Conservation (phyloP, 495 filamentous ascomycete genomes). For the Penicillium flavigenum region DNA sequence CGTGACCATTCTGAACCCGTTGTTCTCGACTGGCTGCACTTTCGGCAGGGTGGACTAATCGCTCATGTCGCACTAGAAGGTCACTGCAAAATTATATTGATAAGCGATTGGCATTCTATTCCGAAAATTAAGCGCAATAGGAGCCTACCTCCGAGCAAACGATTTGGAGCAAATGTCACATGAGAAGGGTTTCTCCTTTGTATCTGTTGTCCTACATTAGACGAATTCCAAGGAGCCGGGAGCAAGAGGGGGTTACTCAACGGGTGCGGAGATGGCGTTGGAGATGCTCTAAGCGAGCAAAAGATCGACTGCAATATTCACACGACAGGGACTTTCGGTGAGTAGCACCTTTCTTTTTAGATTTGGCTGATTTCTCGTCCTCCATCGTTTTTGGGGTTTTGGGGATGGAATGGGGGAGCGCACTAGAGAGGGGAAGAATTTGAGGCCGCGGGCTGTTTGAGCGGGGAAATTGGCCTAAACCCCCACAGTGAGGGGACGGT, state of each 20-base stretch:
- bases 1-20: constrained; percentile 32
- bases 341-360: constrained; percentile 45
- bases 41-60: constrained; percentile 69
- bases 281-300: constrained; percentile 53
- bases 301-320: constrained; percentile 51
- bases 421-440: constrained; percentile 33
- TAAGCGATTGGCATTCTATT: constrained; percentile 28
- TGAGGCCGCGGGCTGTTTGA: constrained; percentile 24
- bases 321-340: constrained; percentile 51
- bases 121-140: constrained; percentile 3
- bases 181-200: constrained; percentile 55
- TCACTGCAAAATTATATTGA: constrained; percentile 47
- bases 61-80: constrained; percentile 70
- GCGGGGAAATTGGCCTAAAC: constrained; percentile 40
- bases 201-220: constrained; percentile 44
- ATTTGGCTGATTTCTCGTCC: constrained; percentile 44
- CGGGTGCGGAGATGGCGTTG: constrained; percentile 57
- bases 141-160: constrained; percentile 49
- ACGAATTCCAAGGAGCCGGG: constrained; percentile 13
- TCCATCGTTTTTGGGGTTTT: constrained; percentile 35
- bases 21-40: constrained; percentile 46
- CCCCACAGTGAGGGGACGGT: constrained; percentile 33
- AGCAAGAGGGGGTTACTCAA: constrained; percentile 42
- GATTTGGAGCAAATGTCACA: constrained; percentile 54
- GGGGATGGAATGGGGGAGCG: constrained; percentile 37